A percentile compares a stretch with the other conserved stretches of the same genome.
Evolutionary conservation across 2,329 filamentous ascomycete genomes (phyloP).

Genomic region (Gremmenia infestans): DNA sequence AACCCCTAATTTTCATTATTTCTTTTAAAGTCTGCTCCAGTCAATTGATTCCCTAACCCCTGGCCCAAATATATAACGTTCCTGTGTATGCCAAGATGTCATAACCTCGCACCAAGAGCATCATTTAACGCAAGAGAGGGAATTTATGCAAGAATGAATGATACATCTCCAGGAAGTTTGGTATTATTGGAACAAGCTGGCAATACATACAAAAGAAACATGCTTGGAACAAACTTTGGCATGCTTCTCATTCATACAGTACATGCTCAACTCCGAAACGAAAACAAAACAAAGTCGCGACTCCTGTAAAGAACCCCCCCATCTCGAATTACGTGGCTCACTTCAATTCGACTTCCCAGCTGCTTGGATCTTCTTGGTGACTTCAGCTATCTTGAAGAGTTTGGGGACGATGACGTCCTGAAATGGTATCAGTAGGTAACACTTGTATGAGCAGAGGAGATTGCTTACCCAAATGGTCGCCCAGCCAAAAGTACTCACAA

Average conservation of each 20-base stretch:
- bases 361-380: constrained; percentile 8
- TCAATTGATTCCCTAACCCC: too few relatives aligned
- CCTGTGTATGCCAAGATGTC: too few relatives aligned
- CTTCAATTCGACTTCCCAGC: constrained; percentile 2
- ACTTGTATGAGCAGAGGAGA: background rate
- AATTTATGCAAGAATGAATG: background rate
- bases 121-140: background rate
- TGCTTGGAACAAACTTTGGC: too few relatives aligned
- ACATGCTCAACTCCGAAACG: background rate
- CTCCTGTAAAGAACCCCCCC: background rate
- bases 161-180: too few relatives aligned
- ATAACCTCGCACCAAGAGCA: too few relatives aligned
- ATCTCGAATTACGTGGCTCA: background rate
- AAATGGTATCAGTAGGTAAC: background rate
- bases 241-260: background rate
- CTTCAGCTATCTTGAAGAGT: background rate
- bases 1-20: too few relatives aligned
- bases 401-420: constrained; percentile 5
- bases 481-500: constrained; percentile 17
- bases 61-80: too few relatives aligned
- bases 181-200: too few relatives aligned
- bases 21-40: too few relatives aligned
- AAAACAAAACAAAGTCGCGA: background rate
- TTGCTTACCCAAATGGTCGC: constrained; percentile 15
- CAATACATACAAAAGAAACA: too few relatives aligned